Percentiles rank a stretch among this genome's conserved stretches.
phyloP scores from a whole-genome alignment of 768 basidiomycete species.

The Tricholoma sp. region DNA sequence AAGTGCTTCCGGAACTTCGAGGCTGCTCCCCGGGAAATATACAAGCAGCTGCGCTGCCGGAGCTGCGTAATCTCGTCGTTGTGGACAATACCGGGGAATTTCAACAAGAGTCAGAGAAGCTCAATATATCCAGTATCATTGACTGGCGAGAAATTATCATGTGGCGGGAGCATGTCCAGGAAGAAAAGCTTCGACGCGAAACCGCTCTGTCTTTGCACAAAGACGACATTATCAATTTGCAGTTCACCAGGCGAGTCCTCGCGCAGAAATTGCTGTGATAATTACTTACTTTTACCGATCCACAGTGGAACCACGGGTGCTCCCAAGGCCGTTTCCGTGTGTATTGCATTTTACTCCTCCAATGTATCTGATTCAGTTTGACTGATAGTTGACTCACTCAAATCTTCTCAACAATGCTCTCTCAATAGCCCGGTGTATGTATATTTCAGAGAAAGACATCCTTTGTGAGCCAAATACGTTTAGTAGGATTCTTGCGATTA shows the following conservation, averaged over 20 bases:
- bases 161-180: constrained; percentile 53
- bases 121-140: constrained; percentile 44
- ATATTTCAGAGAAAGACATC: constrained; percentile 56
- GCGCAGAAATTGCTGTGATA: background rate
- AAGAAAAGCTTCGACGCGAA: constrained; percentile 39
- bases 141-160: constrained; percentile 72
- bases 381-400: constrained; percentile 63
- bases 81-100: constrained; percentile 53
- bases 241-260: constrained; percentile 69
- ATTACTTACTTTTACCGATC: background rate
- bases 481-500: background rate
- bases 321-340: constrained; percentile 80
- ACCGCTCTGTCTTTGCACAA: constrained; percentile 37
- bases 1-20: constrained; percentile 52
- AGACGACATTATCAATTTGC: constrained; percentile 76
- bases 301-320: constrained; percentile 72
- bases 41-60: constrained; percentile 52
- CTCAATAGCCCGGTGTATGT: constrained; percentile 68
- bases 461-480: constrained; percentile 45
- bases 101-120: constrained; percentile 31
- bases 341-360: constrained; percentile 14
- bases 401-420: constrained; percentile 78
- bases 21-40: constrained; percentile 48
- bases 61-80: constrained; percentile 58
- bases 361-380: background rate